These are phyloP conservation scores for Thielaviopsis musarum DNA, from an alignment of 2,329 filamentous ascomycete species.

Conservation along the genomic window DNA sequence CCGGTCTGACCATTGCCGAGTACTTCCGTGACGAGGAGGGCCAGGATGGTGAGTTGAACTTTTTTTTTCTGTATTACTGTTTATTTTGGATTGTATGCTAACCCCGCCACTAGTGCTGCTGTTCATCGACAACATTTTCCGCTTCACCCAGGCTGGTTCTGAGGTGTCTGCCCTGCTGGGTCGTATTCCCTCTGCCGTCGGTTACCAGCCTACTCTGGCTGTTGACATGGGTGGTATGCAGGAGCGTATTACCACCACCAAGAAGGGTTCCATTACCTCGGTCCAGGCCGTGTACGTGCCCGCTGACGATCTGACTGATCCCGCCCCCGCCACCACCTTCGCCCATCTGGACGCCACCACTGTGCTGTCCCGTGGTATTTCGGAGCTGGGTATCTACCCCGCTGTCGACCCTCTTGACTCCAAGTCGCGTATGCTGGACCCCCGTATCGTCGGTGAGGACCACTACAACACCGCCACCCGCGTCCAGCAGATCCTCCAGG, in stretches of 20 bases:
- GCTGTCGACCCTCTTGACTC: constrained; percentile 99
- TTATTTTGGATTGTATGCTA: neutral
- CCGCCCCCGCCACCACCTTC: constrained; percentile 97
- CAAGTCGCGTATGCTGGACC: constrained; percentile 98
- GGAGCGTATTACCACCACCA: constrained; percentile 99
- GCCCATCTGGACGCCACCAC: constrained; percentile 99
- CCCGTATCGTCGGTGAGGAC: constrained; percentile 93
- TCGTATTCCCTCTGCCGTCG: constrained; percentile 99
- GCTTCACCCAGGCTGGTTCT: constrained; percentile 98
- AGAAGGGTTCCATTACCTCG: constrained; percentile 98
- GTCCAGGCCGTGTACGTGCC: constrained; percentile 99
- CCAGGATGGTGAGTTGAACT: constrained; percentile 60
- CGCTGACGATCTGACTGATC: constrained; percentile 99
- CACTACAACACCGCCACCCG: constrained; percentile 91
- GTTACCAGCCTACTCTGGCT: constrained; percentile 97
- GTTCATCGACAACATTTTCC: constrained; percentile 99
- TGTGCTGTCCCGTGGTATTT: constrained; percentile 99
- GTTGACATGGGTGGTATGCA: constrained; percentile 99
- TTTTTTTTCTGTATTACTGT: neutral
- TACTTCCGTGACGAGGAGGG: constrained; percentile 65
- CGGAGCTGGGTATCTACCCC: constrained; percentile 99
- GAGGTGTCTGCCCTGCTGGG: constrained; percentile 98
- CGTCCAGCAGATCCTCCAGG: constrained; percentile 98
- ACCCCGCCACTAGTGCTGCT: constrained; percentile 52
- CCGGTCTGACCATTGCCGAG: constrained; percentile 65